Percentiles rank a stretch among this genome's conserved stretches.
These are phyloP conservation scores for Kingdonia uniflora DNA, from an alignment of 164 flowering plant genomes.

Conservation along the genomic window DNA sequence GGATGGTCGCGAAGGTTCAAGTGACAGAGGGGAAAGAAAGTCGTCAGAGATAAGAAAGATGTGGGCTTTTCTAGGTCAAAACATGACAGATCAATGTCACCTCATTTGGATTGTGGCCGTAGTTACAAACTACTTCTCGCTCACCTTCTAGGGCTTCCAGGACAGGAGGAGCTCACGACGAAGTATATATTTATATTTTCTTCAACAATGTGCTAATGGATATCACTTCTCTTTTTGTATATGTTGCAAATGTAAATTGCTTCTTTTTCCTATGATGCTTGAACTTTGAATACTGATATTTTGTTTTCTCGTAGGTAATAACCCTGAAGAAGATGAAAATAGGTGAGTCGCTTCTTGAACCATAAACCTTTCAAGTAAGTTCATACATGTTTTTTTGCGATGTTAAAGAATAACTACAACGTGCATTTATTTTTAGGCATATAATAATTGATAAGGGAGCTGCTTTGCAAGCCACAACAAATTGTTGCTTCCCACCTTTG, in stretches of 20 bases:
- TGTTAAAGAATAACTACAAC: too few relatives aligned
- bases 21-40: too few relatives aligned
- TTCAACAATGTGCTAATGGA: too few relatives aligned
- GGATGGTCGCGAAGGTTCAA: too few relatives aligned
- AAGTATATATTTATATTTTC: too few relatives aligned
- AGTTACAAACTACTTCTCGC: slow-evolving; percentile 31
- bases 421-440: too few relatives aligned
- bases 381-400: too few relatives aligned
- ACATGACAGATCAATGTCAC: slow-evolving; percentile 41
- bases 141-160: slow-evolving; percentile 42
- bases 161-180: slow-evolving; percentile 30
- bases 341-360: slow-evolving; percentile 26
- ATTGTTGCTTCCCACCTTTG: too few relatives aligned
- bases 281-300: too few relatives aligned
- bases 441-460: too few relatives aligned
- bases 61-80: slow-evolving; percentile 35
- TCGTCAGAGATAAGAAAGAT: slow-evolving; percentile 15
- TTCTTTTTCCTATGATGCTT: neutral
- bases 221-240: slow-evolving; percentile 15
- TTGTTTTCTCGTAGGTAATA: slow-evolving; percentile 30
- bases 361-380: neutral
- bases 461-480: too few relatives aligned
- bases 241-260: neutral
- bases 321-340: slow-evolving; percentile 25
- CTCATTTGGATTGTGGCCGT: slow-evolving; percentile 26